Percentiles rank a stretch among this genome's conserved stretches.
These are phyloP conservation scores for Dujonia santamariae DNA, from an alignment of 1,139 yeast genomes.

Conservation along the genomic window DNA sequence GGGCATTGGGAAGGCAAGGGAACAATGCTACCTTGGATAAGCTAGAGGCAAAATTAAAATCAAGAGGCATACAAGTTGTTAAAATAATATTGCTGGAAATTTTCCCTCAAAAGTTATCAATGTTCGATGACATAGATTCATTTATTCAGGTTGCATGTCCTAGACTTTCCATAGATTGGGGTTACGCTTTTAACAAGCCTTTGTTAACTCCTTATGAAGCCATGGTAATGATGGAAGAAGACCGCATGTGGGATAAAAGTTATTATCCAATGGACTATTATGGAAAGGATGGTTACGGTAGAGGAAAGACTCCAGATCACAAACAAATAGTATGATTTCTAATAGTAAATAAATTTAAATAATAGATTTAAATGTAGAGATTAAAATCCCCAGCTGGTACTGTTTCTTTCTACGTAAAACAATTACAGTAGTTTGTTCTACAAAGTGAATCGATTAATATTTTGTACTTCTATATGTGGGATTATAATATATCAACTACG, in stretches of 20 bases:
- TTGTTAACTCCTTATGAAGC: conserved; percentile 94
- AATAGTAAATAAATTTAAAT: too few relatives aligned
- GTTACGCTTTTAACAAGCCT: conserved; percentile 93
- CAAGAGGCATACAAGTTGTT: conserved; percentile 65
- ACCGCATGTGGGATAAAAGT: conserved; percentile 59
- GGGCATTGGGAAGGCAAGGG: conserved; percentile 98
- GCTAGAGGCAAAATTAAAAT: conserved; percentile 51
- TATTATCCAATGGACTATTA: conserved; percentile 97
- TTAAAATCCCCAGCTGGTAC: too few relatives aligned
- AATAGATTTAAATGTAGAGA: too few relatives aligned
- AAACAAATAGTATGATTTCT: background rate
- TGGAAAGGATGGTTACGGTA: conserved; percentile 85
- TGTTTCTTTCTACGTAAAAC: too few relatives aligned
- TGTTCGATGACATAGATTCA: conserved; percentile 91
- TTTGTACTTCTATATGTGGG: background rate
- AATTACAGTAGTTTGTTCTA: too few relatives aligned
- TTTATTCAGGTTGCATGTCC: conserved; percentile 99
- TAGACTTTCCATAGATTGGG: conserved; percentile 95
- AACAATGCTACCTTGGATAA: conserved; percentile 70
- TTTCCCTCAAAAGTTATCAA: conserved; percentile 89
- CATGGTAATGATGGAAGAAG: conserved; percentile 80
- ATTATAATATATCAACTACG: background rate
- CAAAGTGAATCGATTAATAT: too few relatives aligned
- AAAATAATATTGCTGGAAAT: conserved; percentile 88
- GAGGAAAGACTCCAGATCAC: conserved; percentile 64